Evolutionary conservation across 257 asterid species (phyloP), one percentile per base, ranked within the genome.

Genomic region (Oldenlandia corymbosa): DNA sequence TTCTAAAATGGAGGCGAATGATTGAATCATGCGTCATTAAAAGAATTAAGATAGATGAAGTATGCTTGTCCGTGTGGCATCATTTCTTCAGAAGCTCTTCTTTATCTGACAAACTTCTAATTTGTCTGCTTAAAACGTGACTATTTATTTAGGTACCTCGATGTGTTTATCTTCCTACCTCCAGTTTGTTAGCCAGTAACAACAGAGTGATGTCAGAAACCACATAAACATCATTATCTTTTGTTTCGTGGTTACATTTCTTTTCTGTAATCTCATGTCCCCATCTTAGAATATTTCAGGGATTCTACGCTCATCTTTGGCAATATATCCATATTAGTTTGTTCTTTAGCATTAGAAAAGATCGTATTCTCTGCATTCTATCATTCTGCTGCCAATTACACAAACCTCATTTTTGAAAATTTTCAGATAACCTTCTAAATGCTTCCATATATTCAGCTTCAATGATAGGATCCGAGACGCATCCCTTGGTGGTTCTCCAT

Each of bases 381-480:
- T 43, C 24, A 2, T 52, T 31, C n/a, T 43, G 36, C 31, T 58
- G n/a, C n/a, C n/a, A n/a, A 45, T 26, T 31, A 66, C 30, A 7
- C 49, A 31, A 23, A 45, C 18, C 28, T 46, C 53, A 45, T 43
- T 17, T 28, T 32, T 30, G 36, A 58, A 16, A 7, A 24, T 17
- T 21, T 56, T n/a, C 14, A 16, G 28, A 21, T 30, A 47, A 31
- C 17, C 51, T 67, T 31, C 30, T 67, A 34, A 58, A 16, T 13
- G 13, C 47, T 68, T 69, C 51, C 45, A 34, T 4, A 58, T 50
- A 26, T 70, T 70, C 88, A 92, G 99, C 82, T 92, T 92, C 74
- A 92, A 92, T 60, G 99, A 92, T 79, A 89, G 99, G 64, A 85
- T 89, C 63, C 93, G 99, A 41, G 99, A 92, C 68, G 97, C 96